phyloP scores from a whole-genome alignment of 495 filamentous ascomycete genomes.

The Aspergillus cristatus region DNA sequence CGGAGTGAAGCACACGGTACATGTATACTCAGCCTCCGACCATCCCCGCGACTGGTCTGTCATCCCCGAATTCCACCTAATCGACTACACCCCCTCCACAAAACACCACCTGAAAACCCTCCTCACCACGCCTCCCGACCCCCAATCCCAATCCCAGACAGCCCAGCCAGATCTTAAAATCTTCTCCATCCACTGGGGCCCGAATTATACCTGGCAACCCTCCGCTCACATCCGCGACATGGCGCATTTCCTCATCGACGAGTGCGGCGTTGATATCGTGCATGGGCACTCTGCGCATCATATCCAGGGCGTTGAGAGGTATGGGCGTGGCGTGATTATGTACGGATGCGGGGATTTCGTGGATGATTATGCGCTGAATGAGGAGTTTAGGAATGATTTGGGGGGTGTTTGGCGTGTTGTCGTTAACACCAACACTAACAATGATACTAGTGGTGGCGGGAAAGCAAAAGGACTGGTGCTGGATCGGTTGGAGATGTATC shows the following conservation, averaged over 20 bases:
- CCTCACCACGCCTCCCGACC: constrained; percentile 3
- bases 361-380: constrained; percentile 32
- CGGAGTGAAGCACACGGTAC: constrained; percentile 4
- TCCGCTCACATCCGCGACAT: constrained; percentile 16
- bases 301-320: constrained; percentile 33
- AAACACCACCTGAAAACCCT: constrained; percentile 12
- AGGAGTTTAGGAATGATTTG: constrained; percentile 30
- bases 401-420: constrained; percentile 31
- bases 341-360: constrained; percentile 40
- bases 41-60: constrained; percentile 16
- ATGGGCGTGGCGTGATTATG: constrained; percentile 27
- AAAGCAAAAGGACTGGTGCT: constrained; percentile 4
- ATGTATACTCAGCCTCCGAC: constrained; percentile 21
- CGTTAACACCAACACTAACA: constrained; percentile 7
- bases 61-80: constrained; percentile 19
- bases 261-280: constrained; percentile 34
- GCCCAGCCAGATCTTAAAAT: constrained; percentile 22
- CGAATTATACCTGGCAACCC: constrained; percentile 31
- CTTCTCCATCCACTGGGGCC: constrained; percentile 36
- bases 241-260: constrained; percentile 35
- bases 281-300: constrained; percentile 38
- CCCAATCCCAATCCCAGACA: background rate
- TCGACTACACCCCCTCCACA: constrained; percentile 23
- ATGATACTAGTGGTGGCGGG: background rate
- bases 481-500: constrained; percentile 22